These are phyloP conservation scores for Xylariales sp. DNA, from an alignment of 2,329 filamentous ascomycete genomes.

Conservation along the genomic window DNA sequence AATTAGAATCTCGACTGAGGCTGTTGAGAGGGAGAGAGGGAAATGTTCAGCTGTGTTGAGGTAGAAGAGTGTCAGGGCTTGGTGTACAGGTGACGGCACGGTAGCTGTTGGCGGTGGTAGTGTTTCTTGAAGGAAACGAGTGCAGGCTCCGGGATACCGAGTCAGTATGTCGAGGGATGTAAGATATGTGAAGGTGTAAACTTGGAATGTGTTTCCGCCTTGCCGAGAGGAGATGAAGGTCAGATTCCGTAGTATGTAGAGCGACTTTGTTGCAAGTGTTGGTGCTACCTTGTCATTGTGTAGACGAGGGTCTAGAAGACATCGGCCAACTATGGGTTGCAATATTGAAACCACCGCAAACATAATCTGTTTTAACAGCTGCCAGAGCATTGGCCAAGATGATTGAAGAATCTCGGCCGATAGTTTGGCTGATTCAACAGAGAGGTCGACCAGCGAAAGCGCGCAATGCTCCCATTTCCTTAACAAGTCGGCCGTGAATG, in stretches of 20 bases:
- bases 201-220: conserved; percentile 79
- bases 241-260: conserved; percentile 80
- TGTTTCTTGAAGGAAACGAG: conserved; percentile 74
- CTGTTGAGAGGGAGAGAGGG: conserved; percentile 73
- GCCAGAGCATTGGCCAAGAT: conserved; percentile 80
- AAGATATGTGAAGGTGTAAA: conserved; percentile 86
- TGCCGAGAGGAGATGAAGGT: conserved; percentile 84
- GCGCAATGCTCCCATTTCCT: conserved; percentile 80
- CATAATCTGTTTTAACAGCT: conserved; percentile 77
- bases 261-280: conserved; percentile 74
- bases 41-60: conserved; percentile 89
- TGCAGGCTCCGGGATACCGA: conserved; percentile 73
- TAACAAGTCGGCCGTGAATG: conserved; percentile 73
- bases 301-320: conserved; percentile 63
- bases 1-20: conserved; percentile 77
- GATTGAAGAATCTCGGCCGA: conserved; percentile 72
- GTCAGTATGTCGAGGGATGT: conserved; percentile 84
- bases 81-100: conserved; percentile 71
- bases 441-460: conserved; percentile 76
- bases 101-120: conserved; percentile 64
- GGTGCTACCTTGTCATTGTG: conserved; percentile 64
- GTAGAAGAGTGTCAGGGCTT: conserved; percentile 86
- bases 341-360: conserved; percentile 81
- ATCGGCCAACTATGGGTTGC: conserved; percentile 77
- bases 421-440: conserved; percentile 72